Evolutionary conservation across 805 yeast genomes (phyloP).

Genomic region (Sugiyamaella smithiae): DNA sequence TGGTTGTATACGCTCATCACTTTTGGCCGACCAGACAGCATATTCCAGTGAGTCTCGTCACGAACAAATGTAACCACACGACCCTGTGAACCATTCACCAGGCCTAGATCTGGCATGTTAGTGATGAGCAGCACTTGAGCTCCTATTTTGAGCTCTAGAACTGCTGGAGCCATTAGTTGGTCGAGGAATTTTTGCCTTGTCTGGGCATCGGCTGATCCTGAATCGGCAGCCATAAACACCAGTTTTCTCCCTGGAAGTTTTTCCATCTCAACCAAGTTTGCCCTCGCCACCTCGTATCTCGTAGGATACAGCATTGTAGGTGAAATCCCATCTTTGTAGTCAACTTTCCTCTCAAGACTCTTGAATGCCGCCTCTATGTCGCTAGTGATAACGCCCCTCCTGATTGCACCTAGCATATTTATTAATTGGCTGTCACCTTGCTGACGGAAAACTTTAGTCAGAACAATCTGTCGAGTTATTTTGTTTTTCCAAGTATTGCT

Average conservation of each 20-base stretch:
- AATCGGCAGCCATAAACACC: constrained; percentile 43
- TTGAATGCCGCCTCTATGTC: constrained; percentile 48
- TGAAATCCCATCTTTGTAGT: constrained; percentile 69
- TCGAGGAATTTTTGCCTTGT: constrained; percentile 43
- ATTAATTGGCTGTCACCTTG: constrained; percentile 64
- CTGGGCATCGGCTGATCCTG: constrained; percentile 22
- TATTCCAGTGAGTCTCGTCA: background rate
- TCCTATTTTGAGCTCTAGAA: constrained; percentile 64
- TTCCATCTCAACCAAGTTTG: constrained; percentile 57
- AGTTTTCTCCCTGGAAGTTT: constrained; percentile 48
- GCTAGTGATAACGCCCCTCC: constrained; percentile 63
- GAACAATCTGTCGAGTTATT: constrained; percentile 58
- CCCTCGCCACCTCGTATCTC: constrained; percentile 72
- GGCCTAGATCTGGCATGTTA: constrained; percentile 53
- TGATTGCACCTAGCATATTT: constrained; percentile 74
- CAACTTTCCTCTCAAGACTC: constrained; percentile 48
- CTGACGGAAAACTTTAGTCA: constrained; percentile 84
- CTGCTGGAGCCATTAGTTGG: constrained; percentile 67
- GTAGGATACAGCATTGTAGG: constrained; percentile 91
- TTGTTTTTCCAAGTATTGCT: constrained; percentile 65
- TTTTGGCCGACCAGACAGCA: background rate
- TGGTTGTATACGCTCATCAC: background rate
- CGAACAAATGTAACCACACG: constrained; percentile 53
- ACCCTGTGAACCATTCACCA: constrained; percentile 92
- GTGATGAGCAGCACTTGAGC: constrained; percentile 91